A percentile compares a stretch with the other conserved stretches of the same genome.
Conservation (phyloP, 192 early-diverging fungal genomes). For the Coemansia sp. region DNA sequence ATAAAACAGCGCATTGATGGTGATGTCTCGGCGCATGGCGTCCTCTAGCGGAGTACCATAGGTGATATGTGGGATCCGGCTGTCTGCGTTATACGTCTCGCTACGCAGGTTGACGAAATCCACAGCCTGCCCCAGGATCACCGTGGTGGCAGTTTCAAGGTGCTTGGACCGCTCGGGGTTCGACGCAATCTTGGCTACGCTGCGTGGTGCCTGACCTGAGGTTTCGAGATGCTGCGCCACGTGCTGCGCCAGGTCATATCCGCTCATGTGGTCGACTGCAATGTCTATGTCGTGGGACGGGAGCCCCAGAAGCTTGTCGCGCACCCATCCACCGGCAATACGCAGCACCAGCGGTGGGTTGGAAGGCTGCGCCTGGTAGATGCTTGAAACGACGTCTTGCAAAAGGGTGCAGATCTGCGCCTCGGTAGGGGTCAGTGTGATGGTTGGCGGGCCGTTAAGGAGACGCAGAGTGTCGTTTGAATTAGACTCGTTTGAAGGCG, state of each 20-base stretch:
- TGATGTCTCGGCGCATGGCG: conserved; percentile 91
- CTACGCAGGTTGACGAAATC: conserved; percentile 97
- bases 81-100: conserved; percentile 81
- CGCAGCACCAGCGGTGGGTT: conserved; percentile 64
- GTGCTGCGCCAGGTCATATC: conserved; percentile 80
- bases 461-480: too few species aligned
- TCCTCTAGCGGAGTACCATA: conserved; percentile 93
- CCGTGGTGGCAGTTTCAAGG: conserved; percentile 92
- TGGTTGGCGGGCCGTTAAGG: neutral
- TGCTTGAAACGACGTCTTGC: conserved; percentile 55
- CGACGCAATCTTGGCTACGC: conserved; percentile 78
- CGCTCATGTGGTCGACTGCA: conserved; percentile 90
- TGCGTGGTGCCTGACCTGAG: conserved; percentile 9
- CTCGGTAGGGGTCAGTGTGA: conserved; percentile 63
- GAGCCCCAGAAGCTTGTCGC: conserved; percentile 94
- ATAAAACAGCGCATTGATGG: conserved; percentile 97
- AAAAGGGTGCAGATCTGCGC: conserved; percentile 67
- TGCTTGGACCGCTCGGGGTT: conserved; percentile 98
- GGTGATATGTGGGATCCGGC: conserved; percentile 71
- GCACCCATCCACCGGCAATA: conserved; percentile 98
- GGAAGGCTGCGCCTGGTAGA: conserved; percentile 51
- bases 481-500: too few species aligned
- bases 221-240: conserved; percentile 64
- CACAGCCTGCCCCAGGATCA: conserved; percentile 69
- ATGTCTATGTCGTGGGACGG: conserved; percentile 92